These are phyloP conservation scores for Rhynchosporium secalis DNA, from an alignment of 2,329 filamentous ascomycete genomes.

Conservation along the genomic window DNA sequence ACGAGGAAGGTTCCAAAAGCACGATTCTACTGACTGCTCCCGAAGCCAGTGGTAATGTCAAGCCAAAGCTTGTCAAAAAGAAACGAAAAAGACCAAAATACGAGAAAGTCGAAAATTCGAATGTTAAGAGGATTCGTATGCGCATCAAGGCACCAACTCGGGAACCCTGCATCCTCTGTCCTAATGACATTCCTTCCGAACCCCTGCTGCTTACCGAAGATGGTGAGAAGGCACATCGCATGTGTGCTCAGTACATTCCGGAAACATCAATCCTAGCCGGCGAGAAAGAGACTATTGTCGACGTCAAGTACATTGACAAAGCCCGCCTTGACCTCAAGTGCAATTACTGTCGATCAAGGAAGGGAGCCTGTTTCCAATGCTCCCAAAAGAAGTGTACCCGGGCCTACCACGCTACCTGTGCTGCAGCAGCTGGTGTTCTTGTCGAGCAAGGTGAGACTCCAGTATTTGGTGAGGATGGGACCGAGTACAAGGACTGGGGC, in stretches of 20 bases:
- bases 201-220: slow-evolving; percentile 86
- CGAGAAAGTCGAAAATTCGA: slow-evolving; percentile 44
- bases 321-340: slow-evolving; percentile 90
- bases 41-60: slow-evolving; percentile 66
- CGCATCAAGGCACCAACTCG: slow-evolving; percentile 67
- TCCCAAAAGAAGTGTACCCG: slow-evolving; percentile 91
- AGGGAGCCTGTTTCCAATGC: slow-evolving; percentile 96
- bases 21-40: slow-evolving; percentile 79
- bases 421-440: slow-evolving; percentile 86
- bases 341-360: slow-evolving; percentile 89
- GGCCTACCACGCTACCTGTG: slow-evolving; percentile 94
- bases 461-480: slow-evolving; percentile 85
- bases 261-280: slow-evolving; percentile 82
- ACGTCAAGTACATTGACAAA: slow-evolving; percentile 79
- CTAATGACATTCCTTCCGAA: slow-evolving; percentile 81
- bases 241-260: slow-evolving; percentile 87
- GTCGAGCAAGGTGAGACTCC: slow-evolving; percentile 85
- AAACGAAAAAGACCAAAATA: slow-evolving; percentile 67
- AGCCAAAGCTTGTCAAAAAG: slow-evolving; percentile 56
- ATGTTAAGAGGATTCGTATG: slow-evolving; percentile 74
- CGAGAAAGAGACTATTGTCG: slow-evolving; percentile 71
- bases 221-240: slow-evolving; percentile 80
- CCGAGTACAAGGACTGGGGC: slow-evolving; percentile 86
- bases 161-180: slow-evolving; percentile 87
- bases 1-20: slow-evolving; percentile 59